Percentiles rank a stretch among this genome's conserved stretches.
These are phyloP conservation scores for Chaetothyriales sp. DNA, from an alignment of 2,329 filamentous ascomycete genomes.

Conservation along the genomic window DNA sequence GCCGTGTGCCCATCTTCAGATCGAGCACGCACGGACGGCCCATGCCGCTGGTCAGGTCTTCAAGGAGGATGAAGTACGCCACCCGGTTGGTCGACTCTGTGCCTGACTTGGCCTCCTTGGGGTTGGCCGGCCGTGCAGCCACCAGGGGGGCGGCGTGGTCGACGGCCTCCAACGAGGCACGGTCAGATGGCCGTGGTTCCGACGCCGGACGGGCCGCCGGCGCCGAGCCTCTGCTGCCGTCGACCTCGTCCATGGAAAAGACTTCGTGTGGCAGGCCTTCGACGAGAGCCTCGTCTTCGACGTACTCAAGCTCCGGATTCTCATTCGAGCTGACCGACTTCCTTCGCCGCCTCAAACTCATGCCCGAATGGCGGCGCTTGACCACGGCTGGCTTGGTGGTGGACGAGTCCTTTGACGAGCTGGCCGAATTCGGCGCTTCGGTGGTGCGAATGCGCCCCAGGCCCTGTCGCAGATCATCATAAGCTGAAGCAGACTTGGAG, in stretches of 20 bases:
- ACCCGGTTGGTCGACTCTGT: constrained; percentile 44
- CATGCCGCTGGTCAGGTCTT: constrained; percentile 95
- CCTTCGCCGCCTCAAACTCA: constrained; percentile 62
- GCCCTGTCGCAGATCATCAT: constrained; percentile 17
- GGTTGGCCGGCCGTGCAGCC: constrained; percentile 45
- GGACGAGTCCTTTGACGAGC: constrained; percentile 9
- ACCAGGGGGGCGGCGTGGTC: constrained; percentile 18
- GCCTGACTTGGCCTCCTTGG: constrained; percentile 59
- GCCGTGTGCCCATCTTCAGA: constrained; percentile 94
- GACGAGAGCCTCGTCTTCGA: constrained; percentile 75
- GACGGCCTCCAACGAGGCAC: background rate
- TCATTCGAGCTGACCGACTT: constrained; percentile 53
- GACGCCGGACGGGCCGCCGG: too few relatives aligned
- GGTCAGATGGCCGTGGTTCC: background rate
- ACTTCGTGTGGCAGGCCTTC: constrained; percentile 61
- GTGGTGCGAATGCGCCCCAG: constrained; percentile 25
- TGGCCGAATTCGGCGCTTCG: constrained; percentile 8
- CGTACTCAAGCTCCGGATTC: constrained; percentile 73
- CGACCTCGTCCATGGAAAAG: constrained; percentile 52
- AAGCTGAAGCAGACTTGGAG: constrained; percentile 12
- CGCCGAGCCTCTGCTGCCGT: background rate
- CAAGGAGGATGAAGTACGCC: constrained; percentile 82
- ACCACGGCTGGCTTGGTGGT: constrained; percentile 4
- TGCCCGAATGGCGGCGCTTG: constrained; percentile 67
- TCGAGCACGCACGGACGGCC: constrained; percentile 92